Evolutionary conservation across 108 stramenopile genomes (phyloP).

Genomic region (Skeletonema menzelii): DNA sequence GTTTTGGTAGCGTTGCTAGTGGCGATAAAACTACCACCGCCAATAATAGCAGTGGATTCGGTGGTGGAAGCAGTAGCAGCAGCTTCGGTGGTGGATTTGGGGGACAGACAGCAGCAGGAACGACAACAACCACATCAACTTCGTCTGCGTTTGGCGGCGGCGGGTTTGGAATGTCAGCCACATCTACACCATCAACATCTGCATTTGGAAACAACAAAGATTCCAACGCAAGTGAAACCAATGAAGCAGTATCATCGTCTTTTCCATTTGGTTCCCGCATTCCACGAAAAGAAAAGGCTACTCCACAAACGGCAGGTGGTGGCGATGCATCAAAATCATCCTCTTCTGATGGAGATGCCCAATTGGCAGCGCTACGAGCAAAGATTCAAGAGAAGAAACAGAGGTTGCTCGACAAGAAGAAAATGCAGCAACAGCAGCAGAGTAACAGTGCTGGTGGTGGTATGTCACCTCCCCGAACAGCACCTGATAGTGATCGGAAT

Average conservation of each 20-base stretch:
- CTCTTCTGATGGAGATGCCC: conserved; percentile 24
- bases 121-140: neutral
- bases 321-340: conserved; percentile 8
- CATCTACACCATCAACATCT: conserved; percentile 3
- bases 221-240: neutral
- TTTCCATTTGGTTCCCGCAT: conserved; percentile 27
- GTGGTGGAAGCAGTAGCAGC: neutral
- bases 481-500: conserved; percentile 6
- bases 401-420: conserved; percentile 26
- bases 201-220: conserved; percentile 14
- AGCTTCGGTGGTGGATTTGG: neutral
- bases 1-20: neutral
- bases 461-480: neutral
- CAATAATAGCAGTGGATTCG: conserved; percentile 7
- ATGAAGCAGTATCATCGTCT: neutral
- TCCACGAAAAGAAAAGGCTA: conserved; percentile 29
- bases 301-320: neutral
- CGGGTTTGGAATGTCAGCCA: conserved; percentile 7
- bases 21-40: neutral
- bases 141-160: conserved; percentile 12
- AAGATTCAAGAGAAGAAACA: conserved; percentile 46
- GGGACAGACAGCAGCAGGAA: neutral
- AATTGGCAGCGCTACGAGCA: conserved; percentile 35
- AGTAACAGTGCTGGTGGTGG: neutral
- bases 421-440: conserved; percentile 2